phyloP scores from a whole-genome alignment of 352 stramenopile genomes.

The Phytophthora ohioensis region DNA sequence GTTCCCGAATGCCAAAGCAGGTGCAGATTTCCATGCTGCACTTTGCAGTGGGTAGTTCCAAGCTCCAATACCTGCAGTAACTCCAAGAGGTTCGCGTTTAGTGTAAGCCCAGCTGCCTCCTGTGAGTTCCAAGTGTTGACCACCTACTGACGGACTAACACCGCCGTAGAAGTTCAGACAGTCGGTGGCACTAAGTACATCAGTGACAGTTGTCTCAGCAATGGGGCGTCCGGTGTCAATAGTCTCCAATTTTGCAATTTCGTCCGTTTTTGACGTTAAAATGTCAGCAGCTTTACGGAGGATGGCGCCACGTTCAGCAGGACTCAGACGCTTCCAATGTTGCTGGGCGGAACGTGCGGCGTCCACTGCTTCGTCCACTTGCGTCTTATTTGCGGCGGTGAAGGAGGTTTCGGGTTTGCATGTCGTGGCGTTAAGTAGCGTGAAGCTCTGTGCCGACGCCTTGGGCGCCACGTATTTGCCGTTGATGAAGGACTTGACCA shows the following conservation, averaged over 20 bases:
- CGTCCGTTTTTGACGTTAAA: constrained; percentile 62
- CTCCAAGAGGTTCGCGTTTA: constrained; percentile 71
- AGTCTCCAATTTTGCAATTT: constrained; percentile 79
- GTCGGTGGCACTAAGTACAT: constrained; percentile 76
- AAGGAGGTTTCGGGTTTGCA: constrained; percentile 63
- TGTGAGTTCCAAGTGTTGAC: constrained; percentile 72
- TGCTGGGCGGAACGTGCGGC: constrained; percentile 52
- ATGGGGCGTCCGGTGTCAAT: constrained; percentile 83
- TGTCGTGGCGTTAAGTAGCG: constrained; percentile 70
- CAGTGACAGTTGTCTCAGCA: constrained; percentile 74
- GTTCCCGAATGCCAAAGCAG: constrained; percentile 89
- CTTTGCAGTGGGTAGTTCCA: constrained; percentile 90
- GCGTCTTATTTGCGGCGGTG: constrained; percentile 44
- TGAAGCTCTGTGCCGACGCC: constrained; percentile 40
- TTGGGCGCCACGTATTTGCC: constrained; percentile 58
- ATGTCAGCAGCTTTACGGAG: constrained; percentile 72
- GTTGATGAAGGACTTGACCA: constrained; percentile 79
- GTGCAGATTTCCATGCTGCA: constrained; percentile 82
- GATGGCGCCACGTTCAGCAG: constrained; percentile 68
- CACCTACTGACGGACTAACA: constrained; percentile 67
- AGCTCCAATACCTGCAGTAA: constrained; percentile 79
- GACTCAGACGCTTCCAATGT: constrained; percentile 72
- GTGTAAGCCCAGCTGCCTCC: constrained; percentile 84
- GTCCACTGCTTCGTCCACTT: constrained; percentile 66
- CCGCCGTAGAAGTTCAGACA: constrained; percentile 86